phyloP scores from a whole-genome alignment of 2,329 filamentous ascomycete genomes.

The Thielaviopsis populi region DNA sequence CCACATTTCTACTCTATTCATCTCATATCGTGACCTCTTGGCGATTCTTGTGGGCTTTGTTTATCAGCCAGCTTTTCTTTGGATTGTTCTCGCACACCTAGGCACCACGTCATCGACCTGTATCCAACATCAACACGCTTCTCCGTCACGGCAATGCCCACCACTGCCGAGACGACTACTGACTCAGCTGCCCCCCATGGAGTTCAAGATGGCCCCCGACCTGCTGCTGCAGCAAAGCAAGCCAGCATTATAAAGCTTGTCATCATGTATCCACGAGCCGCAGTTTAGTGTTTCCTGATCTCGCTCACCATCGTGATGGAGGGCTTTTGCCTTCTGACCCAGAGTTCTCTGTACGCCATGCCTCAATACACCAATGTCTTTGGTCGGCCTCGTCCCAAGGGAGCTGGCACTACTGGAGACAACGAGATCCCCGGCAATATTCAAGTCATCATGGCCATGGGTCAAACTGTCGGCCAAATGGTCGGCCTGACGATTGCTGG shows the following conservation, averaged over 20 bases:
- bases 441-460: slow-evolving; percentile 32
- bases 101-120: neutral
- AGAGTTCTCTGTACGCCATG: slow-evolving; percentile 20
- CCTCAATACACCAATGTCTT: slow-evolving; percentile 23
- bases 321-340: slow-evolving; percentile 16
- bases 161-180: neutral
- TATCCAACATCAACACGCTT: neutral
- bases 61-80: neutral
- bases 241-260: slow-evolving; percentile 4
- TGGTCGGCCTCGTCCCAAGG: slow-evolving; percentile 19
- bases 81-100: neutral
- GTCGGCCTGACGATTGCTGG: slow-evolving; percentile 32
- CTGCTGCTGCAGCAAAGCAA: neutral
- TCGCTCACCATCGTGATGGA: slow-evolving; percentile 18
- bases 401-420: slow-evolving; percentile 15
- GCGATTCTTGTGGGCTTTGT: neutral
- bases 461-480: slow-evolving; percentile 30
- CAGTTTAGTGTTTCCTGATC: slow-evolving; percentile 16
- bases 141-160: neutral
- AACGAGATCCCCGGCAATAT: slow-evolving; percentile 30
- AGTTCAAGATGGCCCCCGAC: neutral
- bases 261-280: slow-evolving; percentile 13
- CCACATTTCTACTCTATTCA: slow-evolving; percentile 2
- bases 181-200: neutral
- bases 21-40: neutral